A percentile compares a stretch with the other conserved stretches of the same genome.
These are phyloP conservation scores for Capsella bursapastoris DNA, from an alignment of 345 rosid genomes.

Conservation along the genomic window DNA sequence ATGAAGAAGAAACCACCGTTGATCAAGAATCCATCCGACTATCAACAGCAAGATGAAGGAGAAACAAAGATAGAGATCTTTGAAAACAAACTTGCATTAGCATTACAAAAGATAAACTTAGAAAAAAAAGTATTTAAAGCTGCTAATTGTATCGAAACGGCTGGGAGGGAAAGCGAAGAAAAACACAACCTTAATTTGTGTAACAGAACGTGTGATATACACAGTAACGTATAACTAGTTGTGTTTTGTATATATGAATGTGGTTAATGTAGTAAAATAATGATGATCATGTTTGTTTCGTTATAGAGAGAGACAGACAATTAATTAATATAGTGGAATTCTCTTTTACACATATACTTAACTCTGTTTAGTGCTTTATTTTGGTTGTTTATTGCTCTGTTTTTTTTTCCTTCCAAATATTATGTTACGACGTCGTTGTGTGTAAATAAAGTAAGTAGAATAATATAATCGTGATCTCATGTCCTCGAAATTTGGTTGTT, in stretches of 20 bases:
- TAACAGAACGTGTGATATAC: conserved; percentile 26
- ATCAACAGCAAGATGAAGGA: conserved; percentile 69
- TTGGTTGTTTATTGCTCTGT: neutral
- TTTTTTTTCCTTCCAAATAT: neutral
- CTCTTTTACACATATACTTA: neutral
- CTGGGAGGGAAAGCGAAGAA: conserved; percentile 26
- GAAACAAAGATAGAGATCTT: neutral
- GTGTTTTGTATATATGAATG: conserved; percentile 17
- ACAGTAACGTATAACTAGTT: conserved; percentile 13
- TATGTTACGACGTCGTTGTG: conserved; percentile 11
- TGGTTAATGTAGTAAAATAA: conserved; percentile 13
- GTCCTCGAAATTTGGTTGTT: neutral
- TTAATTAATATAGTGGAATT: too few relatives aligned
- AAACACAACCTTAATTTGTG: conserved; percentile 33
- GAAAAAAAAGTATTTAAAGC: conserved; percentile 11
- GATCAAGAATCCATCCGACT: conserved; percentile 83
- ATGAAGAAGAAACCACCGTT: conserved; percentile 65
- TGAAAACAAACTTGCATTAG: conserved; percentile 14
- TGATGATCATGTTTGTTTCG: conserved; percentile 10
- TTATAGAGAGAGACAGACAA: neutral
- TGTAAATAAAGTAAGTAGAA: neutral
- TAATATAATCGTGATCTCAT: neutral
- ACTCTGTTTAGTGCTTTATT: conserved; percentile 14
- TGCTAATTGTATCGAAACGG: conserved; percentile 34
- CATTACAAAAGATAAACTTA: conserved; percentile 29